Conservation (phyloP, 371 early-diverging fungal species). For the Coemansia sp. region DNA sequence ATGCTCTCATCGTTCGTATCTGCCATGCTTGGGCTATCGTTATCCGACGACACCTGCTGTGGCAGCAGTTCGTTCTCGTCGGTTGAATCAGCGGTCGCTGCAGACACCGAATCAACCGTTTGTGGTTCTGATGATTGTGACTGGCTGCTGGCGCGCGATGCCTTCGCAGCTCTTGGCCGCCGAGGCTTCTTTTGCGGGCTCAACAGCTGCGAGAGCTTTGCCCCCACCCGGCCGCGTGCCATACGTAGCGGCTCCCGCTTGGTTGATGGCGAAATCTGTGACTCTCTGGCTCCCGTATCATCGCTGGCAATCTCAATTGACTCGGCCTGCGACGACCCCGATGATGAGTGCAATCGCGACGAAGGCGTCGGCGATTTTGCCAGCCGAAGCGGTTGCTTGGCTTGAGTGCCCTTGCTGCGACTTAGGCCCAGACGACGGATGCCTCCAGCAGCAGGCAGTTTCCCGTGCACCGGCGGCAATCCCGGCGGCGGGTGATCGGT, state of each 20-base stretch:
- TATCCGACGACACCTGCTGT: background rate
- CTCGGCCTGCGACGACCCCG: conserved; percentile 36
- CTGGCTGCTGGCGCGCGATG: background rate
- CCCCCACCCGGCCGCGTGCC: background rate
- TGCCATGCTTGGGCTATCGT: background rate
- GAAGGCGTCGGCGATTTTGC: background rate
- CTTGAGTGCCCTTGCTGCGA: conserved; percentile 26
- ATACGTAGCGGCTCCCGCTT: background rate
- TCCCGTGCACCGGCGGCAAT: conserved; percentile 15
- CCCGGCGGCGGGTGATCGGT: background rate
- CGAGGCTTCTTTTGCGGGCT: background rate
- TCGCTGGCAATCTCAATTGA: conserved; percentile 38
- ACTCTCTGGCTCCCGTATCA: conserved; percentile 3
- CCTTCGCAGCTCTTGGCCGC: background rate
- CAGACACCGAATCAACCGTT: no score
- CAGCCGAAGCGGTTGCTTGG: background rate
- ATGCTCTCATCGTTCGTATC: background rate
- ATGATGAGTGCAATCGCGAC: background rate
- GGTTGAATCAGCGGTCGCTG: background rate
- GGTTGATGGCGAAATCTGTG: background rate
- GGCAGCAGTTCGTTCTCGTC: background rate
- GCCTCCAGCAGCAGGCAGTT: conserved; percentile 9
- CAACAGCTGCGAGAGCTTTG: conserved; percentile 2
- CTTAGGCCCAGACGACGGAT: conserved; percentile 41
- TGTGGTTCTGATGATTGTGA: background rate